Conservation (phyloP, 106 monocot genomes). For the Posidonia australis region DNA sequence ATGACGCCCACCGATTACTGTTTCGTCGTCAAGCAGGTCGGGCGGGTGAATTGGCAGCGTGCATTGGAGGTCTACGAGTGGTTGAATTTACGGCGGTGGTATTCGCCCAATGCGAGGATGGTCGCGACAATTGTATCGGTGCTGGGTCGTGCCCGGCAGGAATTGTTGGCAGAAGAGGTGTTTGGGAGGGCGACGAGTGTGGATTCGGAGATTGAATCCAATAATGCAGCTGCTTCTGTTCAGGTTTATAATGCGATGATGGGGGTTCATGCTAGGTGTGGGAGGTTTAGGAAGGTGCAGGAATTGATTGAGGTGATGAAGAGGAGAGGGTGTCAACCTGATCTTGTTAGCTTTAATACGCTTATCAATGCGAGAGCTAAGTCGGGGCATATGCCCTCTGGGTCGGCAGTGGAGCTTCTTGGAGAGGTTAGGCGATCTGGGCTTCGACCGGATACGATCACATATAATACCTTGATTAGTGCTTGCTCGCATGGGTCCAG, state of each 20-base stretch:
- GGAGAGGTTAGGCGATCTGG: constrained; percentile 51
- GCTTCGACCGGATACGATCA: constrained; percentile 73
- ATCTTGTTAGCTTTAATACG: constrained; percentile 92
- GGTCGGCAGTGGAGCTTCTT: constrained; percentile 49
- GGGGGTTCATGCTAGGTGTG: constrained; percentile 74
- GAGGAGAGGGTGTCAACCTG: constrained; percentile 50
- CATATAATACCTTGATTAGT: constrained; percentile 86
- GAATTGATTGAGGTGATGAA: constrained; percentile 49
- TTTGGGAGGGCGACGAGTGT: constrained; percentile 26
- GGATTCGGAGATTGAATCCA: constrained; percentile 1
- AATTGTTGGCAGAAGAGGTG: constrained; percentile 56
- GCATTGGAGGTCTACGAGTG: constrained; percentile 91
- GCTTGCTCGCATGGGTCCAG: constrained; percentile 49
- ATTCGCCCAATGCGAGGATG: constrained; percentile 56
- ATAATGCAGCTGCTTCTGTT: constrained; percentile 21
- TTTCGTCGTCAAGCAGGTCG: constrained; percentile 61
- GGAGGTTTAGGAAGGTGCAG: constrained; percentile 40
- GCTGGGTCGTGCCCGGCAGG: constrained; percentile 63
- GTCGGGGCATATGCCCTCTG: constrained; percentile 34
- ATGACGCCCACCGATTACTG: constrained; percentile 72
- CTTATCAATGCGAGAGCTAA: constrained; percentile 75
- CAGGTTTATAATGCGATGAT: constrained; percentile 98
- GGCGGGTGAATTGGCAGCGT: constrained; percentile 60
- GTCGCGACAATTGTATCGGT: constrained; percentile 53
- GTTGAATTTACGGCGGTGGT: constrained; percentile 43